A percentile compares a stretch with the other conserved stretches of the same genome.
phyloP scores from a whole-genome alignment of 2,329 filamentous ascomycete genomes.

The Botrytis paeoniae region DNA sequence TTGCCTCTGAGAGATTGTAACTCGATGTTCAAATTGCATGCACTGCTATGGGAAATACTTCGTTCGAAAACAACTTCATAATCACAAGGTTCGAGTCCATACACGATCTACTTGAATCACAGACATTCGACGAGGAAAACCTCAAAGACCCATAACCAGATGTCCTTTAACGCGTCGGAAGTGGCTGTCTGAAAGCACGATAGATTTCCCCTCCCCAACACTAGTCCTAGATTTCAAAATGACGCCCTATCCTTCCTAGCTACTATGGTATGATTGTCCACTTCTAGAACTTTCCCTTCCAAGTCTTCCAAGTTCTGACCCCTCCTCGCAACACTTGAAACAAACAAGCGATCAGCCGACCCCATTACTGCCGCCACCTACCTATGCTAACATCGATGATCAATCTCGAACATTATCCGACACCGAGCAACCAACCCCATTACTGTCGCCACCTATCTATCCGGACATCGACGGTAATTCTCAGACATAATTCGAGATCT shows the following conservation, averaged over 20 bases:
- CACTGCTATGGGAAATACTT: background rate
- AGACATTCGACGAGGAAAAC: fast-evolving
- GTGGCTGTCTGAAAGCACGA: background rate
- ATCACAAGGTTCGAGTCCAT: fast-evolving
- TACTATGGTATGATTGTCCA: background rate
- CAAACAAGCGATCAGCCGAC: background rate
- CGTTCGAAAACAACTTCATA: background rate
- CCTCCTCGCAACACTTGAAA: background rate
- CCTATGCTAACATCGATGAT: background rate
- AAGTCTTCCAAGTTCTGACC: background rate
- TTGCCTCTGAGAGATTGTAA: background rate
- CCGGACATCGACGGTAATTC: background rate
- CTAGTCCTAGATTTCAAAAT: background rate
- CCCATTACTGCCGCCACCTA: background rate
- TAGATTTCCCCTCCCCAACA: background rate
- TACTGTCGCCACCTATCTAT: background rate
- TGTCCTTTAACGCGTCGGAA: background rate
- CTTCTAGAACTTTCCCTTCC: background rate
- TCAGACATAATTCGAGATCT: background rate
- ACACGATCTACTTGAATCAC: background rate
- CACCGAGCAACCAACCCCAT: background rate
- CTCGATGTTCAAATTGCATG: background rate
- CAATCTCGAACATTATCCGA: background rate
- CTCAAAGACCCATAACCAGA: background rate
- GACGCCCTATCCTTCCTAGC: background rate